Base-by-base conservation (phyloP, 768 basidiomycete species). In the Candolleomyces eurysporus region DNA sequence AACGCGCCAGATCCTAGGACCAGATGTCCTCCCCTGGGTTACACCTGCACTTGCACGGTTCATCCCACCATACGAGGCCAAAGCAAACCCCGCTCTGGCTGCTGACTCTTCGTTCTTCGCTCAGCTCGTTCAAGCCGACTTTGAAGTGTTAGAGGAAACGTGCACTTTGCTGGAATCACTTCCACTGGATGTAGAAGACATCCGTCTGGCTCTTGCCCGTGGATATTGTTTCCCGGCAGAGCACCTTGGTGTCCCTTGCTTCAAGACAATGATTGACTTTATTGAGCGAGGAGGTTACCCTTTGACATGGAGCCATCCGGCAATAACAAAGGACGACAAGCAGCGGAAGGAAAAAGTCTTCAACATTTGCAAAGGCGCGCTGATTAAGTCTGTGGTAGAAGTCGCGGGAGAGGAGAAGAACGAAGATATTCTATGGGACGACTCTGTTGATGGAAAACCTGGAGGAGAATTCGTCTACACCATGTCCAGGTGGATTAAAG, bases 331-430 rank as follows among this genome's bases (percentile, higher is more conserved):
- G 17, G 56, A 58, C 36, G 84, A 90, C 60, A 77, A 77, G 61
- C 78, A 80, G 61, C 75, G 78, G 52, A 88, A 84, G 73, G 85
- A 90, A 70, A 89, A 89, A 70, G 80, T 82, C 2, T 90, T 96
- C 63, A 85, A 87, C 65, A 83, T 88, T 31, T 92, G 92, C 75
- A 96, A 95, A 74, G 90, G 88, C 4, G 92, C 91, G 0, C 77
- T 94, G 9, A 88, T 94, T 72, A 93, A 94, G 67, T 84, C 89
- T 3, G 84, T 95, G 16, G 92, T 96, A 31, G 93, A 94, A 68
- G 85, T 91, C 45, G 85, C 91, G 9, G 92, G 92, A 43, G 90
- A 93, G 69, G 89, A 90, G 63, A 84, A 82, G 64, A 93, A 91
- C 64, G 83, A 83, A 63, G 87, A 92, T 54, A 83, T 88, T 8